Evolutionary conservation across 2,329 filamentous ascomycete species (phyloP).

Genomic region (Colletotrichum musae): DNA sequence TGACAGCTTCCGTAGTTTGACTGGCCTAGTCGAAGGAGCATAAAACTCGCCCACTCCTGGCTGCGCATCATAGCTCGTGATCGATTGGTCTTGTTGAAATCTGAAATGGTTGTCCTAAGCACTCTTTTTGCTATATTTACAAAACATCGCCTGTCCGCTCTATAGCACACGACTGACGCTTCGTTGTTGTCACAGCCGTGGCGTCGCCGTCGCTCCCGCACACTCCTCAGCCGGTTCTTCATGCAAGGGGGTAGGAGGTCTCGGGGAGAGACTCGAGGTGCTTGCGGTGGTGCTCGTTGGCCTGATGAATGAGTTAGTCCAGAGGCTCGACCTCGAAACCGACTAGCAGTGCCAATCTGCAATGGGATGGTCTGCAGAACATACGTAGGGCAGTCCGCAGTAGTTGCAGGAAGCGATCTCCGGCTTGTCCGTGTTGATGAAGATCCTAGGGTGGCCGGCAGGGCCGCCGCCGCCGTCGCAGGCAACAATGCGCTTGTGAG

Average conservation of each 20-base stretch:
- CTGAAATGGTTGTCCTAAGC: slow-evolving; percentile 29
- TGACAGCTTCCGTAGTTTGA: not conserved
- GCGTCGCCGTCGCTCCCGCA: not conserved
- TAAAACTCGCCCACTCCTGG: not conserved
- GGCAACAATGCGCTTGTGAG: slow-evolving; percentile 82
- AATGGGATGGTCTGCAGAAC: slow-evolving; percentile 52
- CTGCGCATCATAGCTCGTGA: not conserved
- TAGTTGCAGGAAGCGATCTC: slow-evolving; percentile 93
- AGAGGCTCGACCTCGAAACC: slow-evolving; percentile 68
- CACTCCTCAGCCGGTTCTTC: slow-evolving; percentile 41
- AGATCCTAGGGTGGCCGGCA: slow-evolving; percentile 91
- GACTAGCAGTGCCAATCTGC: slow-evolving; percentile 17
- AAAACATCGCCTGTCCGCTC: slow-evolving; percentile 32
- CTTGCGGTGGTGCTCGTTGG: slow-evolving; percentile 88
- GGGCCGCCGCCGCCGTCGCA: slow-evolving; percentile 96
- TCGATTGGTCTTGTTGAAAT: slow-evolving; percentile 8
- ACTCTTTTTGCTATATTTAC: slow-evolving; percentile 41
- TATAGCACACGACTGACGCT: slow-evolving; percentile 9
- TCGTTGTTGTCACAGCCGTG: not conserved
- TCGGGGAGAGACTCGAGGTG: slow-evolving; percentile 86
- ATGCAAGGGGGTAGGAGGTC: slow-evolving; percentile 85
- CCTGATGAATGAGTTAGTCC: slow-evolving; percentile 65
- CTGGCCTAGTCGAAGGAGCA: not conserved
- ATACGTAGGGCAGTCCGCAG: slow-evolving; percentile 93
- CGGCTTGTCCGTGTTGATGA: slow-evolving; percentile 98